Conservation (phyloP, 73 alveolate species). For the Breviolum minutum region DNA sequence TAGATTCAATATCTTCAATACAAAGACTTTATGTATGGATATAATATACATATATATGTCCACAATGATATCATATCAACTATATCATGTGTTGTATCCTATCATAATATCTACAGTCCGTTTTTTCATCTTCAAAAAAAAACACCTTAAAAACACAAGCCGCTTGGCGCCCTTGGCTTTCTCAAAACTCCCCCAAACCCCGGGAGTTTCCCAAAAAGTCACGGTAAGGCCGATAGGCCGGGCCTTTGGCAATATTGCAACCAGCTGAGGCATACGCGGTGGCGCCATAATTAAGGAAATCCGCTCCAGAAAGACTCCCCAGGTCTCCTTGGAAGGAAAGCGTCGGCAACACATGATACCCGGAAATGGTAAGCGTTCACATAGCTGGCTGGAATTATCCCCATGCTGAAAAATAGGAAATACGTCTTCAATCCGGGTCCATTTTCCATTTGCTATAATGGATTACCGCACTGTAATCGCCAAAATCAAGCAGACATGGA, state of each 20-base stretch:
- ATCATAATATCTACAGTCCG: no score
- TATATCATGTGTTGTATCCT: not conserved
- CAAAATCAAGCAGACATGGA: not conserved
- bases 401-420: no score
- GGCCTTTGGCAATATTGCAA: constrained; percentile 60
- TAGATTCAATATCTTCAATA: no score
- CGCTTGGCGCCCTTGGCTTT: no score
- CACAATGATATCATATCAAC: not conserved
- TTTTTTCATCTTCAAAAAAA: no score
- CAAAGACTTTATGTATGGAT: no score
- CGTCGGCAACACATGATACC: not conserved
- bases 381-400: not conserved
- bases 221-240: not conserved
- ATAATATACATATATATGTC: no score
- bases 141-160: no score
- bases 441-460: not conserved
- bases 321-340: not conserved
- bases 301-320: constrained; percentile 66
- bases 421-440: no score
- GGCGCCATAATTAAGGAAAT: constrained; percentile 27
- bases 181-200: no score
- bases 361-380: not conserved
- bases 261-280: constrained; percentile 23
- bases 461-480: not conserved
- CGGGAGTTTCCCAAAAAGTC: not conserved